Conservation (phyloP, 148 eudicot species). For the Camellia japonica region DNA sequence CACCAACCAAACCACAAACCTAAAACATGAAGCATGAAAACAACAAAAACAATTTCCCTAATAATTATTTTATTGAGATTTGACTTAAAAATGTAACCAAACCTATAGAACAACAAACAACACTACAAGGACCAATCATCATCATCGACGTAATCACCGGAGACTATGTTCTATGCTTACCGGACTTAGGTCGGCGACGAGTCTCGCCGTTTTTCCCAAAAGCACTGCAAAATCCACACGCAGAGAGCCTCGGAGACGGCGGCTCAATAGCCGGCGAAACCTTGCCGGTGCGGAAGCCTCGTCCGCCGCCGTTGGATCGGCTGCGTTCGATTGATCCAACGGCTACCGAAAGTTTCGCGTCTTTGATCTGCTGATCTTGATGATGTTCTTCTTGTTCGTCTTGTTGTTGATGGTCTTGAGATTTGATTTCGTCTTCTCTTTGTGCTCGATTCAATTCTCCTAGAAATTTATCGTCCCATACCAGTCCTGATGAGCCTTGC, state of each 20-base stretch:
- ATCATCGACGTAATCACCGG: neutral
- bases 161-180: slow-evolving; percentile 33
- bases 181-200: slow-evolving; percentile 29
- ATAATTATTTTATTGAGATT: neutral
- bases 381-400: neutral
- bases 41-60: neutral
- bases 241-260: slow-evolving; percentile 50
- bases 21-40: no score
- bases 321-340: slow-evolving; percentile 33
- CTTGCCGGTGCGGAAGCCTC: slow-evolving; percentile 33
- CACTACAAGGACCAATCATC: neutral
- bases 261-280: slow-evolving; percentile 49
- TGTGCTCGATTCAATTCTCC: slow-evolving; percentile 20
- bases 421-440: slow-evolving; percentile 1
- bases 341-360: slow-evolving; percentile 15
- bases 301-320: slow-evolving; percentile 42
- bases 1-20: no score
- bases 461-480: slow-evolving; percentile 48
- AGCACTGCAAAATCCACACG: slow-evolving; percentile 44
- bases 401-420: neutral
- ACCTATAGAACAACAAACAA: neutral
- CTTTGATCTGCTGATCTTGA: slow-evolving; percentile 11
- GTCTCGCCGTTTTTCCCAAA: slow-evolving; percentile 29
- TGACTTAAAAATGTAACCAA: neutral
- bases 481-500: slow-evolving; percentile 68